These are phyloP conservation scores for Ogataea thermomethanolica DNA, from an alignment of 805 yeast species.

Conservation along the genomic window DNA sequence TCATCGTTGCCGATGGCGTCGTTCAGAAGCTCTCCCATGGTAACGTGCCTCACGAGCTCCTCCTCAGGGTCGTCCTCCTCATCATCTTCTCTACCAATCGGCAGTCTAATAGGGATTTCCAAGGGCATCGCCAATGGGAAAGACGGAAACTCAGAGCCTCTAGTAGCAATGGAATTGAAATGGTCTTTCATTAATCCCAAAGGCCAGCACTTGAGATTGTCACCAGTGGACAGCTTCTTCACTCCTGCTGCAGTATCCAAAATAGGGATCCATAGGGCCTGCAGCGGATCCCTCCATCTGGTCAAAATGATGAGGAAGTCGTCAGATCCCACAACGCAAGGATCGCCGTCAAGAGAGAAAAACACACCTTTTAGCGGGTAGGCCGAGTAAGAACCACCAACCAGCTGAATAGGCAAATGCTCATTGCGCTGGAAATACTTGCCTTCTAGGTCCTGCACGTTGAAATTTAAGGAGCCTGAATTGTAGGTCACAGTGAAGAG, in stretches of 20 bases:
- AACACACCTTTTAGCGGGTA: constrained; percentile 61
- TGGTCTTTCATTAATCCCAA: constrained; percentile 70
- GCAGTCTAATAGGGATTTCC: constrained; percentile 68
- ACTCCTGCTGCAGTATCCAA: constrained; percentile 55
- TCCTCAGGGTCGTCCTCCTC: constrained; percentile 58
- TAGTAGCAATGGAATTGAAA: constrained; percentile 69
- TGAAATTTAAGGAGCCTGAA: constrained; percentile 32
- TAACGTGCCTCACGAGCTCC: constrained; percentile 54
- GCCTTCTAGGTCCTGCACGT: constrained; percentile 36
- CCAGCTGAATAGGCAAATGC: constrained; percentile 39
- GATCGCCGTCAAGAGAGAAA: constrained; percentile 86
- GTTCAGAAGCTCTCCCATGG: constrained; percentile 57
- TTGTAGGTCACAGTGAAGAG: constrained; percentile 49
- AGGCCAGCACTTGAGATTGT: constrained; percentile 80
- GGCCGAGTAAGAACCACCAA: constrained; percentile 10
- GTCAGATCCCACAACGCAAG: constrained; percentile 78
- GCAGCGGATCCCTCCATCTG: constrained; percentile 73
- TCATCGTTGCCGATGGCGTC: constrained; percentile 49
- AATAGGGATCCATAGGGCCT: constrained; percentile 85
- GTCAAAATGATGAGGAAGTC: constrained; percentile 67
- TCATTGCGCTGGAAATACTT: constrained; percentile 41
- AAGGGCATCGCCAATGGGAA: constrained; percentile 84
- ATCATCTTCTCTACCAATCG: constrained; percentile 41
- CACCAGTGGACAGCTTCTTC: constrained; percentile 52
- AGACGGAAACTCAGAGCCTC: constrained; percentile 69